A percentile compares a stretch with the other conserved stretches of the same genome.
Evolutionary conservation across 2,329 filamentous ascomycete genomes (phyloP).

Genomic region (Monosporascus sp.): DNA sequence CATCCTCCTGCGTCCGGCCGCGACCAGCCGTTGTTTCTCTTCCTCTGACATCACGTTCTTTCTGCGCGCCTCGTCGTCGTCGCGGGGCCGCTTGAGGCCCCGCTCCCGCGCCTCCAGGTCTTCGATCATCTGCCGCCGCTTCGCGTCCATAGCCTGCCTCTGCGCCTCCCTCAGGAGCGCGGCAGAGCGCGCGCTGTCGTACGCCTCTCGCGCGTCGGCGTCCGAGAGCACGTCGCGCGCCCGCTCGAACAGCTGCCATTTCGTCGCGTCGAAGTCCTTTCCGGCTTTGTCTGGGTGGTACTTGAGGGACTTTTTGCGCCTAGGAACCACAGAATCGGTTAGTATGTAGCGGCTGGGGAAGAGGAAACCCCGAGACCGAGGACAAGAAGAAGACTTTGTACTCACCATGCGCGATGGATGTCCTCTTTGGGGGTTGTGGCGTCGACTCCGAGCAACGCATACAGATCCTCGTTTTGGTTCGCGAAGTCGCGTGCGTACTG

Average conservation of each 20-base stretch:
- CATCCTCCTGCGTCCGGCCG: constrained; percentile 29
- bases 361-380: too few species aligned
- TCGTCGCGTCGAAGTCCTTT: constrained; percentile 67
- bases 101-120: constrained; percentile 77
- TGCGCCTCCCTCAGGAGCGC: constrained; percentile 65
- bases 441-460: constrained; percentile 66
- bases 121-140: constrained; percentile 73
- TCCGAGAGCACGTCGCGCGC: constrained; percentile 82
- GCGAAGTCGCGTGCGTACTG: constrained; percentile 55
- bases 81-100: constrained; percentile 56
- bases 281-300: constrained; percentile 92
- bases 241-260: constrained; percentile 80
- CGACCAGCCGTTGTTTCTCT: constrained; percentile 27
- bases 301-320: constrained; percentile 68
- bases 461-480: constrained; percentile 65
- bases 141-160: constrained; percentile 67
- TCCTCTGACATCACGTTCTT: constrained; percentile 14
- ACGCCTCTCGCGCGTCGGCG: constrained; percentile 64
- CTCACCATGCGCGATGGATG: constrained; percentile 75
- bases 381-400: background rate
- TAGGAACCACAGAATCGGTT: background rate
- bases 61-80: constrained; percentile 32
- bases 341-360: background rate
- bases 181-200: constrained; percentile 73
- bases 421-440: constrained; percentile 63